These are phyloP conservation scores for Diutina ranongensis DNA, from an alignment of 1,139 yeast species.

Conservation along the genomic window DNA sequence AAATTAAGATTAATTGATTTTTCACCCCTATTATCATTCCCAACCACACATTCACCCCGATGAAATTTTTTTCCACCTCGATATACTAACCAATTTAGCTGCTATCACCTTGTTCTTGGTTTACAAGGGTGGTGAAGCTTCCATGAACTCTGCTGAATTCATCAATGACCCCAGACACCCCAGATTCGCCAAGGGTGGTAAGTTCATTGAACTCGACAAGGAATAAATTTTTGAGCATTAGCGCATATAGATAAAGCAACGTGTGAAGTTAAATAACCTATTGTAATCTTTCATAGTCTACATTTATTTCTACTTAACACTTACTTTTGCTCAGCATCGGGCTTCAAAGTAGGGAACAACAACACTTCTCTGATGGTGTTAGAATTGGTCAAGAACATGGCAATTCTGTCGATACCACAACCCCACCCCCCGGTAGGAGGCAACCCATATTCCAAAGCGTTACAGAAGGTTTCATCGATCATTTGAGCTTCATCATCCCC, in stretches of 20 bases:
- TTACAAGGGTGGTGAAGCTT: conserved; percentile 44
- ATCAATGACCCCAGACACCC: conserved; percentile 76
- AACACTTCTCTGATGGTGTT: conserved; percentile 96
- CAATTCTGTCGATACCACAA: conserved; percentile 88
- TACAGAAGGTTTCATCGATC: conserved; percentile 93
- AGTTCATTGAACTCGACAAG: conserved; percentile 30
- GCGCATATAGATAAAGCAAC: conserved; percentile 1
- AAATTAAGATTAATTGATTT: too few species aligned
- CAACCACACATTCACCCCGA: not conserved
- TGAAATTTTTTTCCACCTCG: not conserved
- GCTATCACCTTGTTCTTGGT: conserved; percentile 44
- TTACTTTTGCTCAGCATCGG: conserved; percentile 33
- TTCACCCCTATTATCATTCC: too few species aligned
- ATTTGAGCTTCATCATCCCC: conserved; percentile 99
- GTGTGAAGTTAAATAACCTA: not conserved
- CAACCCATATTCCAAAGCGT: conserved; percentile 94
- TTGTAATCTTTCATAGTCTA: too few species aligned
- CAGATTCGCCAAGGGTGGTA: conserved; percentile 44
- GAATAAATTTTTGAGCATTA: not conserved
- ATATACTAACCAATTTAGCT: conserved; percentile 20
- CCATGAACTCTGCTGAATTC: conserved; percentile 50
- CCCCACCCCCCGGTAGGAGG: conserved; percentile 99
- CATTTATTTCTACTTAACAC: not conserved
- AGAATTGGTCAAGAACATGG: conserved; percentile 95
- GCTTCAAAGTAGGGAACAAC: conserved; percentile 97